A percentile compares a stretch with the other conserved stretches of the same genome.
Evolutionary conservation across 495 filamentous ascomycete genomes (phyloP).

Genomic region (Gamarada debralockiae): DNA sequence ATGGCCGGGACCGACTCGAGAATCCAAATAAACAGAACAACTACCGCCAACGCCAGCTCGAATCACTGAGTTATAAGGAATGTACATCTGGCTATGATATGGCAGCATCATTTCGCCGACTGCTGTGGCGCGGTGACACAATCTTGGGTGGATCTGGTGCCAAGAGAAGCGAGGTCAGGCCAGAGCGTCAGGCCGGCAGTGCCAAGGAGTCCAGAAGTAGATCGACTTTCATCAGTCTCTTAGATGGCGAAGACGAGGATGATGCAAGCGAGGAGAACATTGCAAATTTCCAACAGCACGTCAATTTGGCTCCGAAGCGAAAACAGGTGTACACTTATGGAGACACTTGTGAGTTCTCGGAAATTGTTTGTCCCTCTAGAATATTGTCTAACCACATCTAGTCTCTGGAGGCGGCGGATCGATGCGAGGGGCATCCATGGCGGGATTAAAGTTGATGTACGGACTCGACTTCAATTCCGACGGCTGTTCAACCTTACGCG

Average conservation of each 20-base stretch:
- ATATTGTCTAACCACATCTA: not conserved
- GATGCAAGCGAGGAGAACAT: not conserved
- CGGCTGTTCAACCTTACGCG: conserved; percentile 50
- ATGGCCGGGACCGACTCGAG: conserved; percentile 9
- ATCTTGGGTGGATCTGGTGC: not conserved
- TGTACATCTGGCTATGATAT: not conserved
- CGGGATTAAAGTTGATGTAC: conserved; percentile 55
- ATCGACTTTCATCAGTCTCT: no score
- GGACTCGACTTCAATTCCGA: conserved; percentile 55
- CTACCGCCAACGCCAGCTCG: not conserved
- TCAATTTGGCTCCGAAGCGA: not conserved
- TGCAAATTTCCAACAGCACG: not conserved
- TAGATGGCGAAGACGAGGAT: not conserved
- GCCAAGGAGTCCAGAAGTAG: not conserved
- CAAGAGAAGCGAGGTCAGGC: not conserved
- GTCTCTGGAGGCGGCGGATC: conserved; percentile 73
- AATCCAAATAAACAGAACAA: not conserved
- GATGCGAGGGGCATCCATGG: conserved; percentile 59
- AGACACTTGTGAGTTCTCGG: not conserved
- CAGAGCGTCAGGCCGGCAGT: not conserved
- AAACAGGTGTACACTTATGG: not conserved
- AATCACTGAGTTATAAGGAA: not conserved
- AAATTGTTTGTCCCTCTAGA: not conserved
- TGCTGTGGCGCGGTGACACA: conserved; percentile 3
- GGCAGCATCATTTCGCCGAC: not conserved